Evolutionary conservation across 164 flowering plant species (phyloP).

Genomic region (Dillenia suffruticosa): DNA sequence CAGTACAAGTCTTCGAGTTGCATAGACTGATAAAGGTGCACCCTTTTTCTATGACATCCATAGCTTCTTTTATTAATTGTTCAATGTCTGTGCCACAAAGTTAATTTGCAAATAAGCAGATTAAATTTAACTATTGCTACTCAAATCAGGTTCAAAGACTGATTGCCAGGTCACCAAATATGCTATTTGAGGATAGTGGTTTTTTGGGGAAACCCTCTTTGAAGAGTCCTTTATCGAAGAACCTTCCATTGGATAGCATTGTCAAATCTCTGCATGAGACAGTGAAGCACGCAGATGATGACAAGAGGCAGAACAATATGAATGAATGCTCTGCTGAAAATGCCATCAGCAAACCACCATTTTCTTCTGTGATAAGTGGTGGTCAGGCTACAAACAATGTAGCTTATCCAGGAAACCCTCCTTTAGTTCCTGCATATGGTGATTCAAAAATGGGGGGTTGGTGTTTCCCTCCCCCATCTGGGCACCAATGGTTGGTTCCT

Average conservation of each 20-base stretch:
- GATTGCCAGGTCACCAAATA: constrained; percentile 62
- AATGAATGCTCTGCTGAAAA: constrained; percentile 41
- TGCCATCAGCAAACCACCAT: constrained; percentile 39
- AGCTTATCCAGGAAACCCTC: constrained; percentile 16
- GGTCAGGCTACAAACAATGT: constrained; percentile 22
- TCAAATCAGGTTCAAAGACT: constrained; percentile 66
- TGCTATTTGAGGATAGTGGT: constrained; percentile 35
- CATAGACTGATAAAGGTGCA: constrained; percentile 81
- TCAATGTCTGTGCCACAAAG: too few relatives aligned
- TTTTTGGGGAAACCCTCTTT: constrained; percentile 15
- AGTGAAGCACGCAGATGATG: constrained; percentile 30
- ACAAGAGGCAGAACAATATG: constrained; percentile 28
- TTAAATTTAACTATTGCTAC: neutral
- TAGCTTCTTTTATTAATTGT: neutral
- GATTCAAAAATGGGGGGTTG: constrained; percentile 37
- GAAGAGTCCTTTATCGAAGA: constrained; percentile 25
- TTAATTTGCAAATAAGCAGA: neutral
- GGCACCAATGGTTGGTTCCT: constrained; percentile 83
- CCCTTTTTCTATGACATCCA: neutral
- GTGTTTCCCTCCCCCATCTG: constrained; percentile 45
- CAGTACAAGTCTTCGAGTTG: constrained; percentile 92
- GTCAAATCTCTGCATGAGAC: constrained; percentile 22
- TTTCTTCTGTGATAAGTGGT: constrained; percentile 28
- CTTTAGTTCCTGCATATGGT: constrained; percentile 14
- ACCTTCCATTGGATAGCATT: constrained; percentile 24